Conservation (phyloP, 805 yeast species). For the Candida berthetii region DNA sequence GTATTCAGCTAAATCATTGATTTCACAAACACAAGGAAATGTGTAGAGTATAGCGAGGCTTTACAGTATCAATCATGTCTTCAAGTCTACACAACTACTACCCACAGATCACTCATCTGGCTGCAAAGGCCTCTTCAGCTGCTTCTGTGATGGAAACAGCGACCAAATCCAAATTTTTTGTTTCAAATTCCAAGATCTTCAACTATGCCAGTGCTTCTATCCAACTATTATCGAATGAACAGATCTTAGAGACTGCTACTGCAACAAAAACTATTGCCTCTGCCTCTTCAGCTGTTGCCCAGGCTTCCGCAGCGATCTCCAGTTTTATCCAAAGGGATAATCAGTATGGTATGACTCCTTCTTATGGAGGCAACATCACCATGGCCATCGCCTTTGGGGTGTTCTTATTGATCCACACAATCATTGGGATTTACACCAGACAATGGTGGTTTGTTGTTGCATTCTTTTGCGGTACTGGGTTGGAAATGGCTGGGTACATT, state of each 20-base stretch:
- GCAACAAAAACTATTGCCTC: constrained; percentile 3
- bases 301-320: constrained; percentile 3
- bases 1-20: no score
- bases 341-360: constrained; percentile 42
- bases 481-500: constrained; percentile 65
- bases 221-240: constrained; percentile 6
- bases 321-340: constrained; percentile 6
- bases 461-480: constrained; percentile 46
- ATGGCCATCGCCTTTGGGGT: constrained; percentile 51
- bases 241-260: constrained; percentile 10
- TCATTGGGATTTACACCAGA: constrained; percentile 35
- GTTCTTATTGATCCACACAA: constrained; percentile 33
- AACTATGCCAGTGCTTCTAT: neutral
- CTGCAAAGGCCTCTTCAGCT: constrained; percentile 7
- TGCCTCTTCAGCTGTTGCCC: constrained; percentile 6
- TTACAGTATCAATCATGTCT: no score
- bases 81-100: constrained; percentile 1
- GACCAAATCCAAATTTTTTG: constrained; percentile 4
- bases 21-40: no score
- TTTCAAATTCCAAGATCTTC: constrained; percentile 7
- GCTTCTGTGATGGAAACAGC: constrained; percentile 12
- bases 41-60: no score
- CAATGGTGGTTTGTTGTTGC: constrained; percentile 66
- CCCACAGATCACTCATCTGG: constrained; percentile 2
- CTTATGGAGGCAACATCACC: constrained; percentile 49